phyloP scores from a whole-genome alignment of 2,329 filamentous ascomycete species.

The Neonectria ditissima region DNA sequence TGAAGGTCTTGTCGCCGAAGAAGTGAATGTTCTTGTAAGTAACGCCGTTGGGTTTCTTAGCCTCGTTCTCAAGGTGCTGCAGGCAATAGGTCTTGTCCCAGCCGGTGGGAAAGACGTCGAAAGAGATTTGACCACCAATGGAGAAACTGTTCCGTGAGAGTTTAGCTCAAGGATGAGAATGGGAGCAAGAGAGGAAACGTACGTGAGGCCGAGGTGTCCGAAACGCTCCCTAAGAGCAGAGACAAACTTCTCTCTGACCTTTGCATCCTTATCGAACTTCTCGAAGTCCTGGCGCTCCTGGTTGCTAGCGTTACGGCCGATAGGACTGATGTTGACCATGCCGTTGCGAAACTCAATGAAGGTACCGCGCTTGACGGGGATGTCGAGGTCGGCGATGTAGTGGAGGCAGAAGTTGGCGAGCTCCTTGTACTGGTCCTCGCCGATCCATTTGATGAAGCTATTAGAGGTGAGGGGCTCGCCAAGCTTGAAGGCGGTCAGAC shows the following conservation, averaged over 20 bases:
- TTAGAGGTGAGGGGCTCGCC: slow-evolving; percentile 80
- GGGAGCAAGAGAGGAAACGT: slow-evolving; percentile 52
- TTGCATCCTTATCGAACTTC: slow-evolving; percentile 81
- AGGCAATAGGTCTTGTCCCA: slow-evolving; percentile 99
- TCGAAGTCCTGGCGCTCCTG: slow-evolving; percentile 87
- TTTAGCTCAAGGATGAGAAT: slow-evolving; percentile 21
- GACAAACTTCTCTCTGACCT: slow-evolving; percentile 82
- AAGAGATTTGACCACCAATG: slow-evolving; percentile 97
- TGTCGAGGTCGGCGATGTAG: slow-evolving; percentile 86
- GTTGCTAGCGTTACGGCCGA: slow-evolving; percentile 86
- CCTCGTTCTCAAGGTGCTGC: slow-evolving; percentile 85
- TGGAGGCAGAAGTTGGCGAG: slow-evolving; percentile 81
- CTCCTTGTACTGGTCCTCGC: slow-evolving; percentile 84
- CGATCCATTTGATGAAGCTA: slow-evolving; percentile 92
- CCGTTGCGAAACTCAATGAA: slow-evolving; percentile 92
- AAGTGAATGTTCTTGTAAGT: slow-evolving; percentile 93
- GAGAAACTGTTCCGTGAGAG: slow-evolving; percentile 72
- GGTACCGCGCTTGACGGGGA: slow-evolving; percentile 85
- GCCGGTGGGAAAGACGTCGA: slow-evolving; percentile 95
- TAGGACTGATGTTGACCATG: slow-evolving; percentile 88
- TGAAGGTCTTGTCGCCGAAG: slow-evolving; percentile 95
- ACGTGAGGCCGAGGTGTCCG: slow-evolving; percentile 86
- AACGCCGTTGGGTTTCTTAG: slow-evolving; percentile 75
- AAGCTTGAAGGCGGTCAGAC: slow-evolving; percentile 88
- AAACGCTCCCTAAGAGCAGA: slow-evolving; percentile 83